Evolutionary conservation across 1,284 basidiomycete genomes (phyloP), one percentile per base, ranked within the genome.

Genomic region (Termitomyces sp.): DNA sequence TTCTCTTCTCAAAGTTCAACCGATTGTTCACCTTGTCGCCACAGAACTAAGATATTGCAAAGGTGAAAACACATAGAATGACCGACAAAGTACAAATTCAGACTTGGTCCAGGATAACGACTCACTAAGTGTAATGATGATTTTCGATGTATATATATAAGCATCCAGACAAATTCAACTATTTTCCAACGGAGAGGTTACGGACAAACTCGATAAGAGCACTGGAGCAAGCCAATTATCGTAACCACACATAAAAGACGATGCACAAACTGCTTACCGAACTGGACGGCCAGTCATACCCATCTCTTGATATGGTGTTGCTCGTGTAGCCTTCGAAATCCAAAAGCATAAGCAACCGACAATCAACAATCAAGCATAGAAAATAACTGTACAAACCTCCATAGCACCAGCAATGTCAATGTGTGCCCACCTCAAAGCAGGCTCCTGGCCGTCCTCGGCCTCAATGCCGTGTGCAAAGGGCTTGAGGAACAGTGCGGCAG

Each of bases 401-500:
- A 92, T 92, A 33, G 80, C 74, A 13, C 92, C 91, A 12, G 90
- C 92, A 58, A 94, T 94, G 66, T 94, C 93, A 36, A 92, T 70
- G 68, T 93, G 90, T 2, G 90, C 90, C 88, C 89, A 92, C 54
- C 80, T 78, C 60, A 87, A 67, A 9, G 72, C 67, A 9, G 83
- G 75, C 51, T 75, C 73, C 51, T 78, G 68, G 7, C 76, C 77
- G 10, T 74, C 69, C 54, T 74, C 71, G 19, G 67, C 64, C 52
- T 86, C 83, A 53, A 90, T 84, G 12, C 92, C 88, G n/a, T 85
- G 77, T 1, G 87, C 86, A 61, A 90, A 90, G 0, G 82, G 75
- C 69, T 92, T 91, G 57, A 96, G 76, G 83, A 96, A 95, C 41
- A 94, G 76, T 4, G 93, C 92, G 2, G 92, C 93, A 1, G 92